Evolutionary conservation across 306 rosid species (phyloP).

Genomic region (Prunus mume): DNA sequence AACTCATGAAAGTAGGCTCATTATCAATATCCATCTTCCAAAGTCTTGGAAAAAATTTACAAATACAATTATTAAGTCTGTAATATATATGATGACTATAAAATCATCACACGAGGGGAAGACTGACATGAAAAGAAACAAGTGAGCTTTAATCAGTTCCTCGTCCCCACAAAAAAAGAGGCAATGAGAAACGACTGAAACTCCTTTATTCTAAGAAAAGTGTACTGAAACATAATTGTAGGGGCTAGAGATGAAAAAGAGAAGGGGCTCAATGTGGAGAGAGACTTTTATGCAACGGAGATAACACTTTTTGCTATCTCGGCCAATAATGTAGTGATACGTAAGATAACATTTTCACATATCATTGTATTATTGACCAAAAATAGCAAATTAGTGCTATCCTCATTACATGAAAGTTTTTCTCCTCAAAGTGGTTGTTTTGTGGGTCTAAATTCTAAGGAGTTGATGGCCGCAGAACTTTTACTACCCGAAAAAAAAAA

Average conservation of each 20-base stretch:
- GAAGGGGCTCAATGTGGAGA: not conserved
- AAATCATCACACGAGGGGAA: not conserved
- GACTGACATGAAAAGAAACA: not conserved
- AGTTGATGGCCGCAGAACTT: slow-evolving; percentile 18
- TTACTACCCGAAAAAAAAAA: not conserved
- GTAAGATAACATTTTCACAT: no score
- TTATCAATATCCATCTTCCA: not conserved
- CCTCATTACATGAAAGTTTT: no score
- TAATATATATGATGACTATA: not conserved
- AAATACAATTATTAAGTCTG: not conserved
- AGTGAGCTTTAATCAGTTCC: not conserved
- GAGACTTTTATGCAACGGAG: no score
- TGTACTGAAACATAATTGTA: slow-evolving; percentile 5
- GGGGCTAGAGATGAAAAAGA: slow-evolving; percentile 6
- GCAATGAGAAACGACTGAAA: not conserved
- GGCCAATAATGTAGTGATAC: no score
- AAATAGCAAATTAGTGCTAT: no score
- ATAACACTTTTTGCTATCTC: no score
- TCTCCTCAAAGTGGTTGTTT: not conserved
- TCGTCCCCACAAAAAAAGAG: slow-evolving; percentile 11
- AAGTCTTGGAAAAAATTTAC: not conserved
- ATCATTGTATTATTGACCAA: accelerated
- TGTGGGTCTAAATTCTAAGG: slow-evolving; percentile 23
- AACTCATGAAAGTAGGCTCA: not conserved
- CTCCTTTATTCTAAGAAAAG: not conserved